Percentiles rank a stretch among this genome's conserved stretches.
Evolutionary conservation across 2,329 filamentous ascomycete species (phyloP).

Genomic region (Ustulina deusta): DNA sequence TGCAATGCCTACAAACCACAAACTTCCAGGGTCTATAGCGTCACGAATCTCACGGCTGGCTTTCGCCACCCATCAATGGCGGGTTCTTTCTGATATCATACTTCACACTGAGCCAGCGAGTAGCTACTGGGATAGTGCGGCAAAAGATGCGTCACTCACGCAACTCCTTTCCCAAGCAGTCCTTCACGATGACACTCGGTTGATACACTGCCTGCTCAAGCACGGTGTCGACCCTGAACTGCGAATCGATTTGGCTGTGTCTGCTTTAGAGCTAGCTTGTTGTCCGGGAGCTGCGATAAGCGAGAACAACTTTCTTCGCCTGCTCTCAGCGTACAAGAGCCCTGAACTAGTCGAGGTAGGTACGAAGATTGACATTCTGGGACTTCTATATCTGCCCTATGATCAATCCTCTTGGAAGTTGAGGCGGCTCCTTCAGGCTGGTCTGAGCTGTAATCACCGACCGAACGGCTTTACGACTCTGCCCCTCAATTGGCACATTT

Average conservation of each 20-base stretch:
- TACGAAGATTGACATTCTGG: not conserved
- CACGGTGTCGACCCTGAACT: not conserved
- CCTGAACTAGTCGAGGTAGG: not conserved
- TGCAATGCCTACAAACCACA: too few relatives aligned
- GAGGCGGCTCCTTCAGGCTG: not conserved
- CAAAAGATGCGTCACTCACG: not conserved
- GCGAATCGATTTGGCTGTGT: not conserved
- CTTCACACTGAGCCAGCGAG: not conserved
- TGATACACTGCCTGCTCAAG: not conserved
- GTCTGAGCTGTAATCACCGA: not conserved
- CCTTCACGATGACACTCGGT: not conserved
- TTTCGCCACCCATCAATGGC: not conserved
- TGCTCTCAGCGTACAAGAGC: conserved; percentile 1
- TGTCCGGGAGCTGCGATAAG: not conserved
- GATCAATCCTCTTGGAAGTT: not conserved
- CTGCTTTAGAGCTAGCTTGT: not conserved
- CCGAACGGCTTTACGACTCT: not conserved
- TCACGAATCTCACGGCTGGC: not conserved
- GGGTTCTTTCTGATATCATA: not conserved
- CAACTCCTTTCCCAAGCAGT: not conserved
- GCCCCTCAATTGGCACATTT: not conserved
- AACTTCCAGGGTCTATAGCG: not conserved
- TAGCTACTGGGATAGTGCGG: not conserved
- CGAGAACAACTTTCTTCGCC: not conserved
- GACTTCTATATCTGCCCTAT: not conserved